Percentiles rank a stretch among this genome's conserved stretches.
Conservation (phyloP, 108 stramenopile species). For the Skeletonema tropicum region DNA sequence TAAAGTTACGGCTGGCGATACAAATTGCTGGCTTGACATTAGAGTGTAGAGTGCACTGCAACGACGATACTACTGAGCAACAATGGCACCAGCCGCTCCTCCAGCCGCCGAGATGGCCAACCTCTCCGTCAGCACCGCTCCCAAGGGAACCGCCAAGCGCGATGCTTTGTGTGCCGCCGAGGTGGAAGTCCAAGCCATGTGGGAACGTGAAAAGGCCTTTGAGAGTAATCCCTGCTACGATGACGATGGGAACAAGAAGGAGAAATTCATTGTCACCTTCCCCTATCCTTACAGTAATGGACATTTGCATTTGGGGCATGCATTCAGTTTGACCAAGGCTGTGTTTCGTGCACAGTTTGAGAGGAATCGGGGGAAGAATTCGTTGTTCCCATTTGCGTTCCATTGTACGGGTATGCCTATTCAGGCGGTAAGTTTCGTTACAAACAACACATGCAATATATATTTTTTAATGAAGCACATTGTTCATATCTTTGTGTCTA, state of each 20-base stretch:
- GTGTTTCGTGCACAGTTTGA: constrained; percentile 94
- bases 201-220: constrained; percentile 79
- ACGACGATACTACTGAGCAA: not conserved
- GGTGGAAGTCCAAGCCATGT: constrained; percentile 72
- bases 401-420: constrained; percentile 99
- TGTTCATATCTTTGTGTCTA: not conserved
- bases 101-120: constrained; percentile 23
- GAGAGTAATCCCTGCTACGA: constrained; percentile 62
- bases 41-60: not conserved
- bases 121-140: constrained; percentile 40
- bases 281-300: constrained; percentile 99
- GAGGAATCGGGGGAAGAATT: constrained; percentile 93
- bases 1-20: not conserved
- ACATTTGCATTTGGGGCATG: constrained; percentile 97
- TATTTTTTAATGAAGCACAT: not conserved
- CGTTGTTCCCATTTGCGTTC: constrained; percentile 97
- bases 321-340: constrained; percentile 97
- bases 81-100: constrained; percentile 17
- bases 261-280: constrained; percentile 97
- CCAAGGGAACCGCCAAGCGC: constrained; percentile 83
- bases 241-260: constrained; percentile 31
- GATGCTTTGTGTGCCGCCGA: constrained; percentile 80
- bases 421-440: constrained; percentile 80
- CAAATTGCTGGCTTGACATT: too few relatives aligned
- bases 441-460: too few relatives aligned